Conservation (phyloP, 2,329 filamentous ascomycete genomes). For the Conoideocrella luteorostrata region DNA sequence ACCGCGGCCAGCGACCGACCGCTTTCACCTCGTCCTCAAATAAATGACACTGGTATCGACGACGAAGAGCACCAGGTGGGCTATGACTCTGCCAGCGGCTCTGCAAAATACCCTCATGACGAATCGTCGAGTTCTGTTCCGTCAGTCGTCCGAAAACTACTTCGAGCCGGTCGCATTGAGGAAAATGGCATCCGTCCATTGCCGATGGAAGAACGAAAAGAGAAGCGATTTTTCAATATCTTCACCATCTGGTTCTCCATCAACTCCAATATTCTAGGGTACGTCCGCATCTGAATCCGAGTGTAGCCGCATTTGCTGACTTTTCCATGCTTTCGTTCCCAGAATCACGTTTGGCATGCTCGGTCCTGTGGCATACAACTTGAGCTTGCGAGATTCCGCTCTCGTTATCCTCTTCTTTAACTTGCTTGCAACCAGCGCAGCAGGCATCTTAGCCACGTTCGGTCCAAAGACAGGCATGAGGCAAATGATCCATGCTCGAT, state of each 20-base stretch:
- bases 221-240: slow-evolving; percentile 34
- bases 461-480: slow-evolving; percentile 58
- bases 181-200: slow-evolving; percentile 38
- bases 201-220: slow-evolving; percentile 33
- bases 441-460: slow-evolving; percentile 51
- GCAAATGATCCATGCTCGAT: slow-evolving; percentile 60
- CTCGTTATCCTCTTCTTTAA: slow-evolving; percentile 60
- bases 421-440: slow-evolving; percentile 44
- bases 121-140: neutral
- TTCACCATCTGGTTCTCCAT: slow-evolving; percentile 45
- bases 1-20: neutral
- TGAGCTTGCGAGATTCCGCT: slow-evolving; percentile 49
- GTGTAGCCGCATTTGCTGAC: too few relatives aligned
- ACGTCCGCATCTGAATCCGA: too few relatives aligned
- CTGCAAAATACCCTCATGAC: neutral
- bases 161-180: slow-evolving; percentile 35
- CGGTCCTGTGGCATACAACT: slow-evolving; percentile 46
- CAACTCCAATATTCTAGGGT: slow-evolving; percentile 42
- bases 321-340: too few relatives aligned
- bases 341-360: slow-evolving; percentile 60
- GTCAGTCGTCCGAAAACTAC: slow-evolving; percentile 15
- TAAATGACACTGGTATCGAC: neutral
- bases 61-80: neutral
- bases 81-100: neutral
- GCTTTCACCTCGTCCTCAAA: neutral